A percentile compares a stretch with the other conserved stretches of the same genome.
Conservation (phyloP, 176 grass and related monocot species). For the Musa itinerans region DNA sequence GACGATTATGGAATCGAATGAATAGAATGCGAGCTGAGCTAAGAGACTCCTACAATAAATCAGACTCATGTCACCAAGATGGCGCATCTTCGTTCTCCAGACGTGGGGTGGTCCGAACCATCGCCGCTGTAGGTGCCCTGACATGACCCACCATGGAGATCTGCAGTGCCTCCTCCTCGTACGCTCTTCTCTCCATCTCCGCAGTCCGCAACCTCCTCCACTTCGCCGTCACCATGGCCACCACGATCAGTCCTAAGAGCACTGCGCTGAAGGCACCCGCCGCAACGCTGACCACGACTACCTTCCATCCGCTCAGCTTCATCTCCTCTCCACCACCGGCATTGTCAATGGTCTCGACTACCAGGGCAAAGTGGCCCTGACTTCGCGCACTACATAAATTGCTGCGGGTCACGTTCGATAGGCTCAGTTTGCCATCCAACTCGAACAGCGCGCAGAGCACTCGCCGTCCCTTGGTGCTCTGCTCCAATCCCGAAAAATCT, state of each 20-base stretch:
- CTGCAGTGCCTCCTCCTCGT: slow-evolving; percentile 82
- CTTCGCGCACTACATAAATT: slow-evolving; percentile 39
- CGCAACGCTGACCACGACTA: slow-evolving; percentile 57
- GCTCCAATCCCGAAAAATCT: slow-evolving; percentile 52
- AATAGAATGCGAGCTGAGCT: not conserved
- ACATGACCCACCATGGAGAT: slow-evolving; percentile 93
- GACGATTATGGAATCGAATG: slow-evolving; percentile 2
- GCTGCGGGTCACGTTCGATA: slow-evolving; percentile 30
- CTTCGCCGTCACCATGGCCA: slow-evolving; percentile 56
- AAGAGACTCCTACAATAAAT: not conserved
- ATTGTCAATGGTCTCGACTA: slow-evolving; percentile 21
- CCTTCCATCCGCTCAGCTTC: slow-evolving; percentile 70
- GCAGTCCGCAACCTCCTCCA: slow-evolving; percentile 47
- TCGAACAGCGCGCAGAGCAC: slow-evolving; percentile 63
- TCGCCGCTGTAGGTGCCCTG: slow-evolving; percentile 61
- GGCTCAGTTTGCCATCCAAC: slow-evolving; percentile 35
- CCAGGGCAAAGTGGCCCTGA: slow-evolving; percentile 79
- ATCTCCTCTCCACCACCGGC: slow-evolving; percentile 1
- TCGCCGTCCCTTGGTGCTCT: slow-evolving; percentile 23
- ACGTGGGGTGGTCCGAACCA: slow-evolving; percentile 59
- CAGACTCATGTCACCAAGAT: not conserved
- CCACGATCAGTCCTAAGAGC: slow-evolving; percentile 56
- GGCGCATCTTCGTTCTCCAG: slow-evolving; percentile 47
- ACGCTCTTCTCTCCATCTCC: slow-evolving; percentile 74
- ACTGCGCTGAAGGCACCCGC: slow-evolving; percentile 50